Percentiles rank a stretch among this genome's conserved stretches.
Conservation (phyloP, 495 filamentous ascomycete species). For the Aspergillus kassunensis region DNA sequence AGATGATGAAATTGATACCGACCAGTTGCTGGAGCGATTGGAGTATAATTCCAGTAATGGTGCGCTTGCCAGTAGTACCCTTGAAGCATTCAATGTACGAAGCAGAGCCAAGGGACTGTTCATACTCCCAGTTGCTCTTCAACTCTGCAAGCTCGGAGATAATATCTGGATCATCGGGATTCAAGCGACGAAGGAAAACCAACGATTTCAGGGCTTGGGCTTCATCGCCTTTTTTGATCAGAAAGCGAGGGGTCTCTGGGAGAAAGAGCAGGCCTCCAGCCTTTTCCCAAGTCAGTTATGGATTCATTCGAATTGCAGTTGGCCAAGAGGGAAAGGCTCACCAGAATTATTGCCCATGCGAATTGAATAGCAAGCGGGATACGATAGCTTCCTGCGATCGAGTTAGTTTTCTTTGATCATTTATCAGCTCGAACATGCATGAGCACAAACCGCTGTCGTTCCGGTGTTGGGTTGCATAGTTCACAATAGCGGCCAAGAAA, state of each 20-base stretch:
- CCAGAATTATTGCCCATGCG: too few species aligned
- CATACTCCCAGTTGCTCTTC: slow-evolving; percentile 2
- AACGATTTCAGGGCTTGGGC: not conserved
- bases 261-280: not conserved
- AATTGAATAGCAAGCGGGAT: too few species aligned
- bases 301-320: too few species aligned
- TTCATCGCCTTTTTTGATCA: not conserved
- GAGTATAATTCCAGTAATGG: slow-evolving; percentile 59
- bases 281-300: too few species aligned
- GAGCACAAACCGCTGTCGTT: too few species aligned
- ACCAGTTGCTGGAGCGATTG: slow-evolving; percentile 49
- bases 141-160: not conserved
- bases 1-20: slow-evolving; percentile 62
- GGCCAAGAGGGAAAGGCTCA: too few species aligned
- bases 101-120: not conserved
- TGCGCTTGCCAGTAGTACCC: slow-evolving; percentile 65
- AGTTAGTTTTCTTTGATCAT: too few species aligned
- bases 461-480: too few species aligned
- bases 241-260: slow-evolving; percentile 4
- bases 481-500: not conserved
- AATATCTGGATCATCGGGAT: not conserved
- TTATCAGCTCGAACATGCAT: too few species aligned
- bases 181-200: not conserved
- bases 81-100: slow-evolving; percentile 50
- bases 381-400: too few species aligned